Evolutionary conservation across 768 basidiomycete species (phyloP).

Genomic region (Hygrocybe coccinea): DNA sequence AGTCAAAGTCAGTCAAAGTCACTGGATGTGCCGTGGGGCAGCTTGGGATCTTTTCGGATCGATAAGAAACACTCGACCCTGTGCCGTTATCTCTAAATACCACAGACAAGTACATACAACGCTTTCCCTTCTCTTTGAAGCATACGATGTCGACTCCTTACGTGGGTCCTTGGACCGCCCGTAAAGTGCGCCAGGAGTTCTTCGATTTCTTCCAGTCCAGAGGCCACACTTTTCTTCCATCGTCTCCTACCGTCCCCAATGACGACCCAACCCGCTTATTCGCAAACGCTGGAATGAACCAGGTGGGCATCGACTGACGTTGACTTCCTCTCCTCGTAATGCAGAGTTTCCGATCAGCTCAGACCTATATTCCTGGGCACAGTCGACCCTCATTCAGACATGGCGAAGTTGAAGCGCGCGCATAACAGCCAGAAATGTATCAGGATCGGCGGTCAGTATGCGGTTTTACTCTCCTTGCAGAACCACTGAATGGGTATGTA

Average conservation of each 20-base stretch:
- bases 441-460: slow-evolving; percentile 97
- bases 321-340: slow-evolving; percentile 43
- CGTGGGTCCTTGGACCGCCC: slow-evolving; percentile 86
- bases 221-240: slow-evolving; percentile 84
- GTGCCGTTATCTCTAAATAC: no score
- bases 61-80: no score
- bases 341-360: slow-evolving; percentile 51
- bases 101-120: no score
- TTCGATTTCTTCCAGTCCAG: slow-evolving; percentile 81
- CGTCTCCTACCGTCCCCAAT: slow-evolving; percentile 90
- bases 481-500: slow-evolving; percentile 26
- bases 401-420: slow-evolving; percentile 86
- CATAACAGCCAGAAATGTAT: slow-evolving; percentile 99
- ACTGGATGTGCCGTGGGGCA: no score
- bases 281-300: slow-evolving; percentile 98
- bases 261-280: slow-evolving; percentile 97
- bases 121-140: no score
- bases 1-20: no score
- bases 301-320: slow-evolving; percentile 41
- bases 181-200: slow-evolving; percentile 80
- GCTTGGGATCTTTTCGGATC: no score
- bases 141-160: no score
- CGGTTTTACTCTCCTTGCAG: slow-evolving; percentile 47
- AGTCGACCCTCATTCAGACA: slow-evolving; percentile 89
- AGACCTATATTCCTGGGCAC: slow-evolving; percentile 98